Evolutionary conservation across 768 basidiomycete species (phyloP).

Genomic region (Tephrocybe sp.): DNA sequence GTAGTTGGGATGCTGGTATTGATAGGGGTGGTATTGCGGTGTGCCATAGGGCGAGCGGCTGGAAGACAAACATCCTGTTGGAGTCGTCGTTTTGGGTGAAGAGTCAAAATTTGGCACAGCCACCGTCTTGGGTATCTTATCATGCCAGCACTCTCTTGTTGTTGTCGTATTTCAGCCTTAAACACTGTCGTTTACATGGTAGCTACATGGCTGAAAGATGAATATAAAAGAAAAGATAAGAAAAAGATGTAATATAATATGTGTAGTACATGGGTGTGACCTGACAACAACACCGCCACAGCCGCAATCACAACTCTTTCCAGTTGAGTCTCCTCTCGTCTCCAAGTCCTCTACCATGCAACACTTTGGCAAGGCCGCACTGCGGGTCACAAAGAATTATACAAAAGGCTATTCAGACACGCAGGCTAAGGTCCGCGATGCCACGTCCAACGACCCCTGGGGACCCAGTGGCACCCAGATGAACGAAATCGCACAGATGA

Average conservation of each 20-base stretch:
- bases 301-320: background rate
- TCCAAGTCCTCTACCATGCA: constrained; percentile 60
- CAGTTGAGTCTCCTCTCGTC: background rate
- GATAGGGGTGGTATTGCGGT: constrained; percentile 39
- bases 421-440: constrained; percentile 93
- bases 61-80: constrained; percentile 34
- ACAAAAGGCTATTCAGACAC: constrained; percentile 95
- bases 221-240: no score
- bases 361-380: constrained; percentile 79
- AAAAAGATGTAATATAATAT: no score
- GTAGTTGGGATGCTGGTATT: constrained; percentile 22
- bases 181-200: no score
- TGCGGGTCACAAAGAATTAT: constrained; percentile 92
- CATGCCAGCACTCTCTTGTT: background rate
- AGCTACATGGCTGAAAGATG: no score
- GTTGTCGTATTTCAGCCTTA: no score
- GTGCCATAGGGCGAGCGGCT: constrained; percentile 56
- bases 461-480: constrained; percentile 97
- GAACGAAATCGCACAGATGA: constrained; percentile 97
- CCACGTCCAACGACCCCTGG: constrained; percentile 97
- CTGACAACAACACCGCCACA: no score
- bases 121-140: background rate
- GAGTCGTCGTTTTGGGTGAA: background rate
- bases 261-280: no score
- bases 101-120: background rate